Base-by-base conservation (phyloP, 1,139 yeast species). In the Sugiyamaella novakii region DNA sequence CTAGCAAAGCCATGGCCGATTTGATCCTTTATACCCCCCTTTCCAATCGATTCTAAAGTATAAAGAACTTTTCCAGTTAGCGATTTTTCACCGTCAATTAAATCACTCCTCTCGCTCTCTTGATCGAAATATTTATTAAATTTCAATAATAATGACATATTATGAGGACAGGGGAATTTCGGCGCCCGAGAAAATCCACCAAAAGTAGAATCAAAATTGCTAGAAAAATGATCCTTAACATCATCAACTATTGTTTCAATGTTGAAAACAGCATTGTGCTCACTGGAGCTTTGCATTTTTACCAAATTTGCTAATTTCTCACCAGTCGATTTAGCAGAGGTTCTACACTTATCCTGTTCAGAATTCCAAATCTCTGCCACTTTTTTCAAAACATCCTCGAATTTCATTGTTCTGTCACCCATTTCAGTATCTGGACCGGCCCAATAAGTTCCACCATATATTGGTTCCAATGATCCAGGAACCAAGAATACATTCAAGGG, bases 401-500 rank as follows among this genome's bases (percentile, higher is more conserved):
- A 60, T 49, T 50, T 55, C 12, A 62, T 58, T 5, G 52, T 41
- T 12, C 59, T 50, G 5, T 58, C 57, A 10, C 49, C 54, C 30
- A 49, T 52, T 17, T 58, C 54, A 8, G 51, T 51, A 3, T 55
- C 63, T 1, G 71, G 69, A 2, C 71, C 69, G 2, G 69, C 63
- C 70, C 72, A 69, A 52, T 67, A 70, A 7, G 70, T 68, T 7
- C 73, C 74, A 2, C 70, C 73, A 49, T 60, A 67, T 21, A 69
- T 64, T 7, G 74, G 74, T 37, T 62, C 62, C 33, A 66, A 59
- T 1, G 66, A 49, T 3, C 59, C 64, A 0, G 74, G 74, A 1
- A 63, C 62, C 46, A 70, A 55, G 49, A 70, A 68, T 5, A 66
- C 70, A 49, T 69, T 70, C 45, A 70, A 53, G 1, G 74, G 74